Conservation (phyloP, 1,284 basidiomycete species). For the Tausonia pullulans region DNA sequence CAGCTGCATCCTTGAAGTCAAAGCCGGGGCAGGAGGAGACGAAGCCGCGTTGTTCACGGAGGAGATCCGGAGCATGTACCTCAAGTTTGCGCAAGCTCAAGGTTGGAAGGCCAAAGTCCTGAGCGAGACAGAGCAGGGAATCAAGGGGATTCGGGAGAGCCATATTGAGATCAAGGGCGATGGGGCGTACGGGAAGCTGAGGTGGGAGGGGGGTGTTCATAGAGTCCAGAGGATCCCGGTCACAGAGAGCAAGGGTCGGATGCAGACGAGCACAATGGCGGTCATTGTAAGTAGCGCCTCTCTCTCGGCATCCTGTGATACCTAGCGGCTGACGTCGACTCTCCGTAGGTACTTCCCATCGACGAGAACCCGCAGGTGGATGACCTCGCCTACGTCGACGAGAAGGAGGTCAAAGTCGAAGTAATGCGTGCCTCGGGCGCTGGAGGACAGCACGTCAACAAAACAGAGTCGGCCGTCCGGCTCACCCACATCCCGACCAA, state of each 20-base stretch:
- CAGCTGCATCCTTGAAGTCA: constrained; percentile 77
- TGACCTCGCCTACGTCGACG: constrained; percentile 47
- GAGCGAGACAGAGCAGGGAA: constrained; percentile 37
- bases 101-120: constrained; percentile 36
- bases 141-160: constrained; percentile 61
- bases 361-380: constrained; percentile 46
- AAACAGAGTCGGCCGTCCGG: constrained; percentile 96
- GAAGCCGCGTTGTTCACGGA: constrained; percentile 75
- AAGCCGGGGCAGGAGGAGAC: constrained; percentile 84
- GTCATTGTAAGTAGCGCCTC: constrained; percentile 52
- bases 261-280: constrained; percentile 87
- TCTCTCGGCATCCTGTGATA: not conserved
- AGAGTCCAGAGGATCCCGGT: constrained; percentile 87
- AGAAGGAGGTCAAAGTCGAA: constrained; percentile 79
- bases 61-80: constrained; percentile 76
- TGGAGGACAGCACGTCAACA: constrained; percentile 98
- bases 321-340: not conserved
- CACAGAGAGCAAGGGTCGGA: constrained; percentile 73
- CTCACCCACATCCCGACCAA: constrained; percentile 88
- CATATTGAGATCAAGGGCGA: constrained; percentile 69
- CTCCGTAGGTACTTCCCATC: constrained; percentile 60
- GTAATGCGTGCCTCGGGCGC: constrained; percentile 93
- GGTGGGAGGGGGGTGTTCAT: constrained; percentile 92
- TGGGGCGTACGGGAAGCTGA: constrained; percentile 64
- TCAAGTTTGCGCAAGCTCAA: constrained; percentile 47